Evolutionary conservation across 2,329 filamentous ascomycete genomes (phyloP).

Genomic region (Dothidotthia symphoricarpi): DNA sequence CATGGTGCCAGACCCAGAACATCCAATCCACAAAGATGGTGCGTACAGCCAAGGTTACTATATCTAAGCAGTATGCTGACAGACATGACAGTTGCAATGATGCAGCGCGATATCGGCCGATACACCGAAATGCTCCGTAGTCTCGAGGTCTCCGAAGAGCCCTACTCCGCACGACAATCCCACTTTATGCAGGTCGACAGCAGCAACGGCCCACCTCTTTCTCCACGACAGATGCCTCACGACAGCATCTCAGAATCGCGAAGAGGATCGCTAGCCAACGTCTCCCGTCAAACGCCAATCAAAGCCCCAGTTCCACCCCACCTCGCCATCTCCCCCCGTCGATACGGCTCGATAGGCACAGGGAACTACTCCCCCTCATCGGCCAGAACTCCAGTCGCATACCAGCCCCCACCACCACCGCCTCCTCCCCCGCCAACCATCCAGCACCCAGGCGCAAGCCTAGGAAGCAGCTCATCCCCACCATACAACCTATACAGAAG

Average conservation of each 20-base stretch:
- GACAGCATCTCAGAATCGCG: slow-evolving; percentile 66
- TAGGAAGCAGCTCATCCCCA: slow-evolving; percentile 49
- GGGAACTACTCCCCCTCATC: slow-evolving; percentile 68
- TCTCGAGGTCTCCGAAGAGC: slow-evolving; percentile 64
- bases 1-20: slow-evolving; percentile 72
- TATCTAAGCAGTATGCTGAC: slow-evolving; percentile 27
- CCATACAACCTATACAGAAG: slow-evolving; percentile 71
- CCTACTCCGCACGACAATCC: slow-evolving; percentile 55
- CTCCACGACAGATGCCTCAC: slow-evolving; percentile 80
- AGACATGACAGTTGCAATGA: slow-evolving; percentile 41
- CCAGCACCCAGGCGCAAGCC: slow-evolving; percentile 59
- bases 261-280: slow-evolving; percentile 60
- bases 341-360: slow-evolving; percentile 83
- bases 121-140: slow-evolving; percentile 59
- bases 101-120: slow-evolving; percentile 63
- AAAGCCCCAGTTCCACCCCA: slow-evolving; percentile 79
- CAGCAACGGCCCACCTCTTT: slow-evolving; percentile 67
- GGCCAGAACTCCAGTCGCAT: slow-evolving; percentile 68
- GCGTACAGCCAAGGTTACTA: slow-evolving; percentile 43
- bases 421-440: slow-evolving; percentile 64
- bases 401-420: slow-evolving; percentile 59
- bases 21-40: slow-evolving; percentile 79
- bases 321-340: slow-evolving; percentile 72
- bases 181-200: slow-evolving; percentile 45
- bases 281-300: slow-evolving; percentile 63